Percentiles rank a stretch among this genome's conserved stretches.
phyloP scores from a whole-genome alignment of 2,329 filamentous ascomycete species.

The Penicillium sp. region DNA sequence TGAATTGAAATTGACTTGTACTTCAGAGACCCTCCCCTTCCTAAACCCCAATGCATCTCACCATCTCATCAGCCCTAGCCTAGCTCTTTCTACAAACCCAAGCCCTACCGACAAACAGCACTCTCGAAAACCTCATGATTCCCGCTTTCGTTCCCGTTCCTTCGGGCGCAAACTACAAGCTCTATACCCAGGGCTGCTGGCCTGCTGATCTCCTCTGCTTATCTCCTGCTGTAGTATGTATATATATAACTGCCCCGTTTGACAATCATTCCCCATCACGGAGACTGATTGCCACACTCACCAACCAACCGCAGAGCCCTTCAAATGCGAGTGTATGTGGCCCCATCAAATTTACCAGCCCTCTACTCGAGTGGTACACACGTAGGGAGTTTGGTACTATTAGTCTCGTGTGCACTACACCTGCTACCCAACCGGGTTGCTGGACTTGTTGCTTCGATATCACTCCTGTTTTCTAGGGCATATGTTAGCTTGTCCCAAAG shows the following conservation, averaged over 20 bases:
- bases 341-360: background rate
- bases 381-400: slow-evolving; percentile 1
- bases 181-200: slow-evolving; percentile 2
- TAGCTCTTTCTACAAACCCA: background rate
- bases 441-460: slow-evolving; percentile 3
- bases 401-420: background rate
- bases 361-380: slow-evolving; percentile 6
- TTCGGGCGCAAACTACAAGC: background rate
- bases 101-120: background rate
- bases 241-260: background rate
- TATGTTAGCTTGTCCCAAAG: background rate
- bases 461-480: background rate
- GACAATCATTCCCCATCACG: background rate
- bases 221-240: background rate
- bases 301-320: background rate
- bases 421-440: background rate
- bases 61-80: background rate
- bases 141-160: background rate
- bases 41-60: background rate
- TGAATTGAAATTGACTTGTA: background rate
- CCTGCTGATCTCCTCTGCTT: background rate
- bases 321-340: background rate
- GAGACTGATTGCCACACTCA: background rate
- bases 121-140: background rate
- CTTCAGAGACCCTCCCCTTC: no score